A percentile compares a stretch with the other conserved stretches of the same genome.
These are phyloP conservation scores for Clitopilus passeckerianus DNA, from an alignment of 768 basidiomycete genomes.

Conservation along the genomic window DNA sequence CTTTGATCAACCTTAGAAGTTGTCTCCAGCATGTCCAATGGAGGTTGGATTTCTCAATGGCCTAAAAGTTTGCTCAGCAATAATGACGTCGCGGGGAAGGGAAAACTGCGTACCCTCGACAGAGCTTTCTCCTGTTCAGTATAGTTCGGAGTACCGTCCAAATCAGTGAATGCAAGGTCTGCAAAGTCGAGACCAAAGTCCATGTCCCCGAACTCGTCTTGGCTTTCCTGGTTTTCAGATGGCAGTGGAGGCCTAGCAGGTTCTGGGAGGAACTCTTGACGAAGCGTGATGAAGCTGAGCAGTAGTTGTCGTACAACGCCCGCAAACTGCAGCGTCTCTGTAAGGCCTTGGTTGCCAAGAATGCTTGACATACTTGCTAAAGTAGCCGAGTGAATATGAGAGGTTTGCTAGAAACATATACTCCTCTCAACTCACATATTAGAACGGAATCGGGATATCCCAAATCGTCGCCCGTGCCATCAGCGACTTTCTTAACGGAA, in stretches of 20 bases:
- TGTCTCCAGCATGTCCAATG: constrained; percentile 32
- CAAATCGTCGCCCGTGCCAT: constrained; percentile 23
- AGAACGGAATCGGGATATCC: constrained; percentile 63
- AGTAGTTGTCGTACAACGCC: constrained; percentile 54
- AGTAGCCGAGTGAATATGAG: neutral
- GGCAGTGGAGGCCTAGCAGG: constrained; percentile 27
- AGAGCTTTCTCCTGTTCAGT: constrained; percentile 40
- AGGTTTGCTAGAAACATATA: neutral
- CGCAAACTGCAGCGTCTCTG: constrained; percentile 34
- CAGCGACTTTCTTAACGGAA: constrained; percentile 47
- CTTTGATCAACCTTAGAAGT: constrained; percentile 20
- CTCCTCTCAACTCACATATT: constrained; percentile 11
- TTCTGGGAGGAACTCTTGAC: constrained; percentile 42
- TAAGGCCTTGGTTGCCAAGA: constrained; percentile 35
- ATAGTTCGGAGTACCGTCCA: constrained; percentile 36
- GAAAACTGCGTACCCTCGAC: constrained; percentile 35
- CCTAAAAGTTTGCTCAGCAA: neutral
- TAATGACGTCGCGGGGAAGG: no score
- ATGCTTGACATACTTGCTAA: constrained; percentile 59
- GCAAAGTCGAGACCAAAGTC: constrained; percentile 43
- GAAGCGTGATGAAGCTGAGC: constrained; percentile 55
- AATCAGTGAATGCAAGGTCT: constrained; percentile 55
- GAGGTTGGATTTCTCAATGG: neutral
- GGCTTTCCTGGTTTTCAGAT: constrained; percentile 59
- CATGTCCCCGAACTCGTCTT: constrained; percentile 60